Evolutionary conservation across 164 flowering plant species (phyloP).

Genomic region (Akebia trifoliata): DNA sequence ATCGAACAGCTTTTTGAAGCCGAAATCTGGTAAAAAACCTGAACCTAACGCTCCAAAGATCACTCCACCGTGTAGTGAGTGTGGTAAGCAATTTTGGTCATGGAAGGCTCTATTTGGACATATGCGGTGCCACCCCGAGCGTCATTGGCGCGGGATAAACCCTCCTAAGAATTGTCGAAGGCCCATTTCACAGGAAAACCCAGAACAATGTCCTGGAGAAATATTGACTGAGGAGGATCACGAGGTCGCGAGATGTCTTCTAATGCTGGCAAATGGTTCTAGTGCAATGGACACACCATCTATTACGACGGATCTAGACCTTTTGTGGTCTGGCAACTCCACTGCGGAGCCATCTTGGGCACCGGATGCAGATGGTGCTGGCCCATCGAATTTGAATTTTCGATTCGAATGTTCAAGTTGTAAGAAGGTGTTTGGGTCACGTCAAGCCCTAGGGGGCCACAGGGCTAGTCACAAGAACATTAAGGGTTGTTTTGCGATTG

Average conservation of each 20-base stretch:
- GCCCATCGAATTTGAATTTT: slow-evolving; percentile 2
- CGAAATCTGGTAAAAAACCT: slow-evolving; percentile 33
- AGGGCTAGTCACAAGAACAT: slow-evolving; percentile 73
- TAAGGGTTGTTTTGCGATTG: slow-evolving; percentile 72
- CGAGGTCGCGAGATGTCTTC: slow-evolving; percentile 50
- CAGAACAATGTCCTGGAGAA: no score
- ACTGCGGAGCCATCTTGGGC: no score
- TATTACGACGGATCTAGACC: neutral
- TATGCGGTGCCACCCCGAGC: slow-evolving; percentile 98
- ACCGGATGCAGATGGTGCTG: slow-evolving; percentile 15
- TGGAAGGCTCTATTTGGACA: slow-evolving; percentile 92
- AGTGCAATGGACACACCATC: neutral
- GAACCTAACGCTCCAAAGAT: slow-evolving; percentile 50
- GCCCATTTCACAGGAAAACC: slow-evolving; percentile 22
- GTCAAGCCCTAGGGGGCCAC: slow-evolving; percentile 73
- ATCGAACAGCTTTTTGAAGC: slow-evolving; percentile 19
- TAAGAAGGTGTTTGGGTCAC: slow-evolving; percentile 74
- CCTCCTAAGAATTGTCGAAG: no score
- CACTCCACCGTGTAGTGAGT: slow-evolving; percentile 70
- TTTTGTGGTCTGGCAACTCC: no score
- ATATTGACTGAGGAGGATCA: slow-evolving; percentile 46
- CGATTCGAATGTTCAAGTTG: slow-evolving; percentile 78
- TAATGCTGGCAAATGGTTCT: slow-evolving; percentile 48
- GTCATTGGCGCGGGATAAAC: slow-evolving; percentile 92
- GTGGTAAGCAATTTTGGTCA: slow-evolving; percentile 86